Conservation (phyloP, 495 filamentous ascomycete genomes). For the Pyrenula aspistea region DNA sequence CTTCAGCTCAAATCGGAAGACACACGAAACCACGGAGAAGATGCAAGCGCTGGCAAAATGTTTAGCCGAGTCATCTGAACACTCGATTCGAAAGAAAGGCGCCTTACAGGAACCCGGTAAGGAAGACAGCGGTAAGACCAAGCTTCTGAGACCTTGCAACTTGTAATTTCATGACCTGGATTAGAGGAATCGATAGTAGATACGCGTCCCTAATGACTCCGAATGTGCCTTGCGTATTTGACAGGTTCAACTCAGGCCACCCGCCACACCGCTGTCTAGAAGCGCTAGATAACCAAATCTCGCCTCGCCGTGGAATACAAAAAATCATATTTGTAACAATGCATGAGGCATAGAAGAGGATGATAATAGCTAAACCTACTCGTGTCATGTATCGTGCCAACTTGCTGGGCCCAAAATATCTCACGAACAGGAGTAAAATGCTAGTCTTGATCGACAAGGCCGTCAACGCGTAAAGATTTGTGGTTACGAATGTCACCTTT, state of each 20-base stretch:
- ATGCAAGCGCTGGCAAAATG: neutral
- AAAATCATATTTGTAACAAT: neutral
- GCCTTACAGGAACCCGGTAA: conserved; percentile 9
- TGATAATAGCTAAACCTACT: conserved; percentile 2
- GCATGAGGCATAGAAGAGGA: conserved; percentile 4
- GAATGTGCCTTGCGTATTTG: conserved; percentile 2
- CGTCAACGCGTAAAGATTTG: conserved; percentile 1
- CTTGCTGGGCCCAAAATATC: conserved; percentile 5
- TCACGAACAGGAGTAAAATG: conserved; percentile 9
- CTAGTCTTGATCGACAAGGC: conserved; percentile 6
- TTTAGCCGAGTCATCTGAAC: neutral
- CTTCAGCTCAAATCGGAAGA: neutral
- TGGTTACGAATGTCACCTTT: neutral
- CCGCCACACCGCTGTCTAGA: neutral
- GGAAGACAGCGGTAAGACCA: conserved; percentile 6
- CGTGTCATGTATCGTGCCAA: conserved; percentile 3
- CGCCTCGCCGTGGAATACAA: conserved; percentile 1
- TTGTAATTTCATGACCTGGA: conserved; percentile 7
- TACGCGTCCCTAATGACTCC: conserved; percentile 10
- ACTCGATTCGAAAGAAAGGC: neutral
- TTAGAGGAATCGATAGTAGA: conserved; percentile 10
- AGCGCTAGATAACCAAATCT: conserved; percentile 2
- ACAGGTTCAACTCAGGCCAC: neutral
- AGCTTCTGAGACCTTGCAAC: conserved; percentile 7
- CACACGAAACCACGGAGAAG: neutral